phyloP scores from a whole-genome alignment of 2,329 filamentous ascomycete genomes.

The Dactylonectria estremocensis region DNA sequence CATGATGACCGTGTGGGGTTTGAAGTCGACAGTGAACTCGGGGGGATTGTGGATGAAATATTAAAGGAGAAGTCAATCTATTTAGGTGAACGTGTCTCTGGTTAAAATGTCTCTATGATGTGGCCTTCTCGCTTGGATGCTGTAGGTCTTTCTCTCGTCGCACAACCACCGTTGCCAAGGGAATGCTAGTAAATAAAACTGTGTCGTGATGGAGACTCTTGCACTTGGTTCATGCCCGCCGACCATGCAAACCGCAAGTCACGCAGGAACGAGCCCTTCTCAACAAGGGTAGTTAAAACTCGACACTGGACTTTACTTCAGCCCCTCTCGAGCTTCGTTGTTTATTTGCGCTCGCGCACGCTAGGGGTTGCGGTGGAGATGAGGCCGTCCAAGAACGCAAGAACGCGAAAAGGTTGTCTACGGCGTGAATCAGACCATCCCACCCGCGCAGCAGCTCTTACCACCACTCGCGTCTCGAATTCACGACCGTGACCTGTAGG shows the following conservation, averaged over 20 bases:
- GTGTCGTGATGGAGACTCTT: neutral
- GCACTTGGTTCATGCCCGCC: neutral
- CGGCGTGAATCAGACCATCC: conserved; percentile 40
- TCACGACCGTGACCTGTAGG: conserved; percentile 39
- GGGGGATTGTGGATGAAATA: neutral
- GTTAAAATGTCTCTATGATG: neutral
- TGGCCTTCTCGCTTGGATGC: neutral
- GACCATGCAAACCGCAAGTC: neutral
- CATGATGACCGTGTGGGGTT: conserved; percentile 14
- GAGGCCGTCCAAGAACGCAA: conserved; percentile 19
- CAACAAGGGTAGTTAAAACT: neutral
- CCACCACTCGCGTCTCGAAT: conserved; percentile 38
- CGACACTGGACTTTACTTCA: conserved; percentile 10
- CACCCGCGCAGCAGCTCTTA: conserved; percentile 25
- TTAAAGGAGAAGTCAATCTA: neutral
- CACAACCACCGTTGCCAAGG: neutral
- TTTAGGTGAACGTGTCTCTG: neutral
- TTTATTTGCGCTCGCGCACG: conserved; percentile 17
- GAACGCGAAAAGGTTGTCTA: conserved; percentile 3
- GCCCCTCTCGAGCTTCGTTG: conserved; percentile 15
- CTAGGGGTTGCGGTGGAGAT: conserved; percentile 22
- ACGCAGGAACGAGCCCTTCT: neutral
- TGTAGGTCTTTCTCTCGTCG: neutral
- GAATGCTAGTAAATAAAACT: conserved; percentile 2
- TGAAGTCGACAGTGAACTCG: neutral